Evolutionary conservation across 2,329 filamentous ascomycete genomes (phyloP).

Genomic region (Arthroderma sp.): DNA sequence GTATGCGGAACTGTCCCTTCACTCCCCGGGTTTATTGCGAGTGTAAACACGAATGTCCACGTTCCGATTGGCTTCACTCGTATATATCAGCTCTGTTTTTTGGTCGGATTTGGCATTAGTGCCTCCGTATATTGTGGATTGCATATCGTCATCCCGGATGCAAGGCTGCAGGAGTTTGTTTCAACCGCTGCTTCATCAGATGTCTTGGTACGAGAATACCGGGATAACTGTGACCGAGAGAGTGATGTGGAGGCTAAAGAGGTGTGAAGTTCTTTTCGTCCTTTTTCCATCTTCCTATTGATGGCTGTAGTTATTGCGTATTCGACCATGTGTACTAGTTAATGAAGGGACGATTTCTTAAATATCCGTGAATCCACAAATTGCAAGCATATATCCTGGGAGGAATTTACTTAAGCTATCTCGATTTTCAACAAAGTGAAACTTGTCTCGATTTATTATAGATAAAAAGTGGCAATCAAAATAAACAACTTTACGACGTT

Average conservation of each 20-base stretch:
- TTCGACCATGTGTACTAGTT: no score
- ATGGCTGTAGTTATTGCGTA: no score
- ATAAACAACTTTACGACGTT: no score
- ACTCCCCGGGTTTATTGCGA: conserved; percentile 30
- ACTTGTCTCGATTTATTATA: no score
- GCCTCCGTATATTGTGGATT: conserved; percentile 26
- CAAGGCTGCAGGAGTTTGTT: conserved; percentile 7
- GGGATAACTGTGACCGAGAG: conserved; percentile 7
- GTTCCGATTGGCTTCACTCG: conserved; percentile 23
- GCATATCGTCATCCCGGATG: conserved; percentile 22
- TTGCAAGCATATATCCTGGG: no score
- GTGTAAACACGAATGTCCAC: conserved; percentile 15
- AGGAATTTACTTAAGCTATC: no score
- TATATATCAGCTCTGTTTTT: conserved; percentile 34
- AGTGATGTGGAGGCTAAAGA: not conserved
- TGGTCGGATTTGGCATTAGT: conserved; percentile 31
- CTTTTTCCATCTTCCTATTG: no score
- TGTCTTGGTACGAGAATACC: conserved; percentile 8
- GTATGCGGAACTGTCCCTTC: conserved; percentile 10
- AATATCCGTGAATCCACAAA: no score
- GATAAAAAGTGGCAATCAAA: no score
- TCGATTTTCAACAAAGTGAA: no score
- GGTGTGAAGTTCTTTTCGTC: not conserved
- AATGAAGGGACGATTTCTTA: no score
- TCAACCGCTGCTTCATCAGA: conserved; percentile 7